Conservation (phyloP, 2,329 filamentous ascomycete genomes). For the Clarireedia monteithiana region DNA sequence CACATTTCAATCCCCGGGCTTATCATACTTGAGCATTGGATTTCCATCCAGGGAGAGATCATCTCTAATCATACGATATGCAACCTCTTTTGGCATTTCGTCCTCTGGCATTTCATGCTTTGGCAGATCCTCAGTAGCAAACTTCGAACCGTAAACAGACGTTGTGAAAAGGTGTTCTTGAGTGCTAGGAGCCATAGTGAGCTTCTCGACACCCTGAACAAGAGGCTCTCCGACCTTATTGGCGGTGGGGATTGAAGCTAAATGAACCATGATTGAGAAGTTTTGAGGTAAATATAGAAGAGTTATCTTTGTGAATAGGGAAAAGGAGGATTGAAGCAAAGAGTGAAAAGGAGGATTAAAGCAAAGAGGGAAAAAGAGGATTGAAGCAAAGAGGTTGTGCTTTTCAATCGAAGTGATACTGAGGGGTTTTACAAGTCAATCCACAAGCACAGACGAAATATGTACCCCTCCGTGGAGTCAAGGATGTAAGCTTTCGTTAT, state of each 20-base stretch:
- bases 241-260: slow-evolving; percentile 33
- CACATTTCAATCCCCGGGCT: not conserved
- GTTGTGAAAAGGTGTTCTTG: slow-evolving; percentile 24
- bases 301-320: not conserved
- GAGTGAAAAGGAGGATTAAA: not conserved
- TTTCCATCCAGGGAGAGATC: slow-evolving; percentile 87
- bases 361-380: not conserved
- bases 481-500: too few relatives aligned
- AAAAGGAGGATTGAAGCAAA: not conserved
- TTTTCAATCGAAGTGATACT: too few relatives aligned
- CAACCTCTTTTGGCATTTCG: slow-evolving; percentile 86
- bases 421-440: too few relatives aligned
- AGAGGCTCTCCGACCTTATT: slow-evolving; percentile 18
- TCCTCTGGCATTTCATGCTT: slow-evolving; percentile 77
- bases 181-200: slow-evolving; percentile 32
- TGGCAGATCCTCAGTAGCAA: slow-evolving; percentile 73
- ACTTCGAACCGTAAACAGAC: slow-evolving; percentile 75
- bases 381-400: not conserved
- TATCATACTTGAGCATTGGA: slow-evolving; percentile 68
- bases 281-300: slow-evolving; percentile 7
- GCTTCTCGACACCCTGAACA: slow-evolving; percentile 37
- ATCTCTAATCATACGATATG: slow-evolving; percentile 97
- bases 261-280: slow-evolving; percentile 38
- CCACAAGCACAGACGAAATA: too few relatives aligned
- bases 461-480: too few relatives aligned